Percentiles rank a stretch among this genome's conserved stretches.
Evolutionary conservation across 345 rosid genomes (phyloP).

Genomic region (Salix koriyanagi): DNA sequence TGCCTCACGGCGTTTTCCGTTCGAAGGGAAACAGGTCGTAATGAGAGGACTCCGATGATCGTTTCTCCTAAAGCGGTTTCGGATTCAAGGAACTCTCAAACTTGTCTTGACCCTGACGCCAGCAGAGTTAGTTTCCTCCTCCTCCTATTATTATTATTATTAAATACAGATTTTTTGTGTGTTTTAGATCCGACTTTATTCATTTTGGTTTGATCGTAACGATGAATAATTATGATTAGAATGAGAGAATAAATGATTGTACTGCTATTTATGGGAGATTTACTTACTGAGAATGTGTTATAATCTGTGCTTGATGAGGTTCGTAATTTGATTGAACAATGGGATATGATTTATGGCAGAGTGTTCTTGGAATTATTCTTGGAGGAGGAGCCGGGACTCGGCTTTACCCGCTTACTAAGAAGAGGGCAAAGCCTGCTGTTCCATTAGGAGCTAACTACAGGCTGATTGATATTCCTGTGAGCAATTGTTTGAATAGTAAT

Average conservation of each 20-base stretch:
- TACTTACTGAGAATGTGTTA: too few species aligned
- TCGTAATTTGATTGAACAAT: too few species aligned
- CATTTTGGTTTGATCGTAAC: background rate
- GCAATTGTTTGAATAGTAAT: slow-evolving; percentile 94
- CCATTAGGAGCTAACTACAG: slow-evolving; percentile 94
- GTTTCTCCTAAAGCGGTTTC: slow-evolving; percentile 87
- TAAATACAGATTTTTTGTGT: background rate
- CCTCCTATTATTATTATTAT: background rate
- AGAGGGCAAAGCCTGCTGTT: slow-evolving; percentile 96
- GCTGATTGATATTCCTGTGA: slow-evolving; percentile 90
- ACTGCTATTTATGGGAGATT: background rate
- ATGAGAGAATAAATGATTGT: background rate
- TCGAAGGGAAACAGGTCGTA: background rate
- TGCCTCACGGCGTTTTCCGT: slow-evolving; percentile 8
- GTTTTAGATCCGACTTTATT: background rate
- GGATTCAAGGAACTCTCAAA: slow-evolving; percentile 80
- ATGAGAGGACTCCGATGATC: slow-evolving; percentile 35
- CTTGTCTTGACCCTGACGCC: slow-evolving; percentile 97
- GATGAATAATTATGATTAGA: background rate
- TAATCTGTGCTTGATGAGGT: too few species aligned
- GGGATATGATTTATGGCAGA: slow-evolving; percentile 38
- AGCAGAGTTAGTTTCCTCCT: slow-evolving; percentile 58
- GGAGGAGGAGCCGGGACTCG: slow-evolving; percentile 99
- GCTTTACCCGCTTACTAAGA: slow-evolving; percentile 86
- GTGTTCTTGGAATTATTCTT: slow-evolving; percentile 86